phyloP scores from a whole-genome alignment of 2,329 filamentous ascomycete genomes.

The Aspergillus novofumigatus region DNA sequence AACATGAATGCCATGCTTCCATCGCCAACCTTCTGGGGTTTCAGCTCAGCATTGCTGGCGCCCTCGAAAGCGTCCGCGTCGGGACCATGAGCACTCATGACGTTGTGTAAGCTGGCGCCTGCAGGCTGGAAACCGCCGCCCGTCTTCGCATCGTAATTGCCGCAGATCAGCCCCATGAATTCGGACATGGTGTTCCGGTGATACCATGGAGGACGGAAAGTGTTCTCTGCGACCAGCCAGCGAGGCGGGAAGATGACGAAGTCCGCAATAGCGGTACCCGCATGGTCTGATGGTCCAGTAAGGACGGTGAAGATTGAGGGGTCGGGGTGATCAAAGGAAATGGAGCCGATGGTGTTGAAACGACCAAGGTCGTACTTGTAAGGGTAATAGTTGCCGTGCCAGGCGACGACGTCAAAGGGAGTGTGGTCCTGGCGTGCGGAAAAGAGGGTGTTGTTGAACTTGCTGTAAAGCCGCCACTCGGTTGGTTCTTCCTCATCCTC shows the following conservation, averaged over 20 bases:
- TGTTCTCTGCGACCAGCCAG: constrained; percentile 59
- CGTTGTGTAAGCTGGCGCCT: constrained; percentile 63
- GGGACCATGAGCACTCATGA: constrained; percentile 66
- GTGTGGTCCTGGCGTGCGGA: constrained; percentile 63
- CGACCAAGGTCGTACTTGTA: constrained; percentile 78
- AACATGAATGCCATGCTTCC: constrained; percentile 64
- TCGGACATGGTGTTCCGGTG: constrained; percentile 64
- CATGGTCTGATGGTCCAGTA: constrained; percentile 53
- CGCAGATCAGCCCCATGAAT: constrained; percentile 62
- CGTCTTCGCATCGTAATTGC: constrained; percentile 58
- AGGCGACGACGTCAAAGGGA: constrained; percentile 74
- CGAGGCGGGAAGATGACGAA: constrained; percentile 63
- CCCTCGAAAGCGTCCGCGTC: constrained; percentile 54
- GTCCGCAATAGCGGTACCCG: constrained; percentile 61
- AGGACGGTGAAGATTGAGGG: constrained; percentile 71
- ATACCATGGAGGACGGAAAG: constrained; percentile 60
- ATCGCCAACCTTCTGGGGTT: constrained; percentile 54
- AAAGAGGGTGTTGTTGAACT: constrained; percentile 67
- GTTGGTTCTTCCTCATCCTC: constrained; percentile 52
- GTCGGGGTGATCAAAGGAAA: constrained; percentile 74
- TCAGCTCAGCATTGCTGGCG: constrained; percentile 50
- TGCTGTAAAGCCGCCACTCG: constrained; percentile 56
- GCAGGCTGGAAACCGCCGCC: constrained; percentile 57
- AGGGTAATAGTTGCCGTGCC: constrained; percentile 76
- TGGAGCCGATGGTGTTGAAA: constrained; percentile 69